Evolutionary conservation across 2,329 filamentous ascomycete species (phyloP), one percentile per base, ranked within the genome.

Genomic region (Arachnomyces sp.): DNA sequence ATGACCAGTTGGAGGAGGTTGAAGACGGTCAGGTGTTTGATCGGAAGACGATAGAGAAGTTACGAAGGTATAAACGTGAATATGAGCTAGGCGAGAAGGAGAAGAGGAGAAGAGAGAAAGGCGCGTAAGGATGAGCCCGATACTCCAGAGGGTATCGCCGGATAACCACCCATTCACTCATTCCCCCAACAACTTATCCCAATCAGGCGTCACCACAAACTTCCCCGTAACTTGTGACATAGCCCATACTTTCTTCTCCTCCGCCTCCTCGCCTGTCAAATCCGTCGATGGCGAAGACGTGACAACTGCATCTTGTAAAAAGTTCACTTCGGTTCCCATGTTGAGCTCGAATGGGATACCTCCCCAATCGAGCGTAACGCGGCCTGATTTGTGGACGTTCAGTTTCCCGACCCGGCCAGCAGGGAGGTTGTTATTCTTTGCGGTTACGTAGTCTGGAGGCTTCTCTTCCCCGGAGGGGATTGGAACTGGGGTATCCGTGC

Each of bases 151-250:
- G n/a, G n/a, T n/a, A n/a, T n/a, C n/a, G n/a, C n/a, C n/a, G n/a
- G n/a, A n/a, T n/a, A n/a, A n/a, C n/a, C n/a, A 25, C 20, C 9
- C 9, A 5, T 9, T 25, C 20, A 5, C 20, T 49, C 42, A 49
- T 30, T 43, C 38, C 31, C 43, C 63, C 37, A 66, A 48, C 39
- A 79, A 69, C 50, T 70, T 65, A 34, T 66, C 65, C 73, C 76
- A 80, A 53, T 81, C 70, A 11, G 78, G 78, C 37, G 68, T 73
- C 28, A 80, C 72, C 2, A 81, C 74, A 53, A 81, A 79, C 58
- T 79, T 81, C 39, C 74, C 75, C 56, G 72, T 75, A n/a, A 81
- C 66, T 50, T 77, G 71, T 7, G 77, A 78, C 64, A 81, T 73
- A 2, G 71, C 71, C 58, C 71, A 71, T 29, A 72, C 68, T 41